These are phyloP conservation scores for Blepharisma stoltei DNA, from an alignment of 73 alveolate species.

Conservation along the genomic window DNA sequence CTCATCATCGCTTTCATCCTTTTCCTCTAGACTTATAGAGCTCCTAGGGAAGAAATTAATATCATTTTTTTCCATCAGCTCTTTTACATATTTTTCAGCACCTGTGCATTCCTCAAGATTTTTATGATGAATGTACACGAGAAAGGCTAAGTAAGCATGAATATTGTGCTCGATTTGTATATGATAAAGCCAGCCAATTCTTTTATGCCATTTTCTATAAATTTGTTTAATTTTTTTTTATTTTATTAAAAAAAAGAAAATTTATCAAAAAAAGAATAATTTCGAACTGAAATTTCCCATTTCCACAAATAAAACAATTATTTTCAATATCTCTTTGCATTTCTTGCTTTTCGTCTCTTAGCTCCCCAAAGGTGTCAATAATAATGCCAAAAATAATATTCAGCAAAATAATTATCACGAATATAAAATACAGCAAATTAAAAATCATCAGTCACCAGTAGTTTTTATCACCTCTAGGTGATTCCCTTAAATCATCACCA, in stretches of 20 bases:
- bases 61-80: constrained; percentile 28
- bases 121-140: constrained; percentile 40
- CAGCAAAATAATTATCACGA: constrained; percentile 65
- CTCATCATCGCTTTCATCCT: neutral
- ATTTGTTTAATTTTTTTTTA: too few species aligned
- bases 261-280: constrained; percentile 22
- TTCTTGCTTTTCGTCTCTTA: constrained; percentile 60
- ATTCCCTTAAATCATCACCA: constrained; percentile 56
- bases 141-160: constrained; percentile 52
- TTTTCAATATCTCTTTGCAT: constrained; percentile 60
- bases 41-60: constrained; percentile 36
- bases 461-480: neutral
- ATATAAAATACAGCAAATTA: constrained; percentile 68
- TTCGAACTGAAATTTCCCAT: constrained; percentile 65
- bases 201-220: too few species aligned
- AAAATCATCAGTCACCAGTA: constrained; percentile 68
- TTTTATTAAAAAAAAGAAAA: too few species aligned
- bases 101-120: constrained; percentile 41
- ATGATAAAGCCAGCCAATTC: constrained; percentile 41
- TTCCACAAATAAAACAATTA: constrained; percentile 82
- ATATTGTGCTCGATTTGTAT: constrained; percentile 54
- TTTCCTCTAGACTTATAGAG: neutral
- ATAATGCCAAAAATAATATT: constrained; percentile 72
- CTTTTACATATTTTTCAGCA: constrained; percentile 52
- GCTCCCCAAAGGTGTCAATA: constrained; percentile 78